phyloP scores from a whole-genome alignment of 257 asterid species.

The Jaltomata sinuosa region DNA sequence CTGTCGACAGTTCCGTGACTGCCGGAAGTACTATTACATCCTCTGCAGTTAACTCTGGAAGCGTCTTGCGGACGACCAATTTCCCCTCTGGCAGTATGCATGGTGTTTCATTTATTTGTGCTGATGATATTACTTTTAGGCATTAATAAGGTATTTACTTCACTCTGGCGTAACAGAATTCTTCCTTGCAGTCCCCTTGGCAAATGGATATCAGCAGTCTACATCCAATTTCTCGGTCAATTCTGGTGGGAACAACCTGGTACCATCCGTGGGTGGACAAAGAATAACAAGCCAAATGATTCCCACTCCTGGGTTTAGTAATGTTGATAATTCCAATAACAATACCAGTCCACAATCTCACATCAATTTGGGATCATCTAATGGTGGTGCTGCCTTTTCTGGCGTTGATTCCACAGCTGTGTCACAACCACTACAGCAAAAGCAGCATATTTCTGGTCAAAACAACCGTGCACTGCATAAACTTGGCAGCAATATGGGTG shows the following conservation, averaged over 20 bases:
- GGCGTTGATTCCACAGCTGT: slow-evolving; percentile 46
- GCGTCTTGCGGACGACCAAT: slow-evolving; percentile 44
- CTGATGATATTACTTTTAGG: slow-evolving; percentile 31
- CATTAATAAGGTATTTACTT: slow-evolving; percentile 10
- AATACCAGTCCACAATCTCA: slow-evolving; percentile 34
- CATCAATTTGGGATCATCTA: slow-evolving; percentile 49
- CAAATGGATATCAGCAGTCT: slow-evolving; percentile 66
- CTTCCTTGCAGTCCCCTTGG: slow-evolving; percentile 46
- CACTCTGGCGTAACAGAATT: slow-evolving; percentile 16
- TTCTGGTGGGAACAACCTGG: slow-evolving; percentile 56
- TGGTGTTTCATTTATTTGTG: slow-evolving; percentile 42
- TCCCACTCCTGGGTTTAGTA: slow-evolving; percentile 87
- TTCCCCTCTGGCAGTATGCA: slow-evolving; percentile 38
- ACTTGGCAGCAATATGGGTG: slow-evolving; percentile 77
- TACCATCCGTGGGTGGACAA: slow-evolving; percentile 51
- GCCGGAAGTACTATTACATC: slow-evolving; percentile 44
- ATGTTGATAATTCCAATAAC: slow-evolving; percentile 32
- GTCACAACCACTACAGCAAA: slow-evolving; percentile 68
- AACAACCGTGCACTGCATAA: slow-evolving; percentile 69
- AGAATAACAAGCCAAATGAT: slow-evolving; percentile 93
- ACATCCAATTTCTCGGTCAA: slow-evolving; percentile 44
- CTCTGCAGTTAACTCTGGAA: slow-evolving; percentile 51
- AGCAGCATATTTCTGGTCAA: slow-evolving; percentile 72
- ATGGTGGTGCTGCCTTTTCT: slow-evolving; percentile 40
- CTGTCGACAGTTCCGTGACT: slow-evolving; percentile 46